Base-by-base conservation (phyloP, 1,284 basidiomycete species). In the Prillingera fragicola region DNA sequence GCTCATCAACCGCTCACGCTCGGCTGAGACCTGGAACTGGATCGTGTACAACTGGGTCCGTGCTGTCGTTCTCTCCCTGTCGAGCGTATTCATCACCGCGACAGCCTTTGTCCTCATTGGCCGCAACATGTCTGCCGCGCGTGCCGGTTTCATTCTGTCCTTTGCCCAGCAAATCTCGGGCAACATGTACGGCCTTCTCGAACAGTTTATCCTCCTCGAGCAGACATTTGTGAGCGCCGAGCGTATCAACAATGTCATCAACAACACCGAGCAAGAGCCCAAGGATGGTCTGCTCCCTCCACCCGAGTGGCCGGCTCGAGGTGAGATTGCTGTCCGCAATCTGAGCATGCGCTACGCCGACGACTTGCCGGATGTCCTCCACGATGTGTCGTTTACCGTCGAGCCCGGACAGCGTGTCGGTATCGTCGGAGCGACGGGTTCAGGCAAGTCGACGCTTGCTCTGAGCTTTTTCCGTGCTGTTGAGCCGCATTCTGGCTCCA, bases 331-430 rank as follows among this genome's bases (percentile, higher is more conserved):
- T n/a, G 82, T 88, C 64, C 72, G 74, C 25, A 68, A 82, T 45
- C 79, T 86, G 10, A 69, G 77, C 26, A 71, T 87, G 43, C 72
- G 80, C 3, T 90, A 89, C 61, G 78, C 84, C 0, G 71, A 77
- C 25, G 83, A 82, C 9, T 72, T 87, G 4, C 85, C 86, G 0
- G 72, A 81, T 17, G 85, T 88, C 0, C 69, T 90, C 33, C 81
- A 83, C 56, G 77, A 75, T 23, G 74, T 88, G 22, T 78, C 69
- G 41, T 83, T 88, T 58, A 56, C 74, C 10, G 71, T 87, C 43
- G 74, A 75, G 43, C 74, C 83, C 5, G 84, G 85, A 2, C 80
- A 86, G 63, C 85, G 87, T 69, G 80, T 89, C 48, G 85, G 85
- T 7, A 77, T 88, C 26, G 82, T 87, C 15, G 85, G 85, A 8